Evolutionary conservation across 169 alveolate genomes (phyloP), one percentile per base, ranked within the genome.

Genomic region (Plasmodium coatneyi): DNA sequence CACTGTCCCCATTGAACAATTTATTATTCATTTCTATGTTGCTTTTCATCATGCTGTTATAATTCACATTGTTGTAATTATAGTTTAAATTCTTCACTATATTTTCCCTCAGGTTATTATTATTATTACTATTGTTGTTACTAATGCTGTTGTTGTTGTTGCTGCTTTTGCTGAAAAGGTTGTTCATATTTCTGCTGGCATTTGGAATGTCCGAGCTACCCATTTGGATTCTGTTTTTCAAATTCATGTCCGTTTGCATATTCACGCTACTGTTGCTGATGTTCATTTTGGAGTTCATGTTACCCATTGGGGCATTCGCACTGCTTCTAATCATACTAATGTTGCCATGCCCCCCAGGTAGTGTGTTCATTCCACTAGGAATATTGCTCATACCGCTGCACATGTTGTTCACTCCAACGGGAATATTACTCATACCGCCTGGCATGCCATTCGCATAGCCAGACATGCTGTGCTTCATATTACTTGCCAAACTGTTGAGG

Each of bases 41-140:
- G 60, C 60, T 84, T 28, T 84, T 84, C 78, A 46, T 84, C 16
- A 84, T 71, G 39, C 5, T 74, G 30, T 74, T 84, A 74, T 72
- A 84, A 84, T 84, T 84, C 78, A 84, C 80, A 84, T 74, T 84
- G 43, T 72, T 84, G 70, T 84, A 72, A 54, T 84, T 84, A 41
- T 84, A 84, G 70, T 66, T 84, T 72, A 84, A 72, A 49, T 84
- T 84, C 28, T 76, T 84, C 92, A 84, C 49, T 7, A 84, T n/a
- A 36, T 76, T 71, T 52, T 84, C 92, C 66, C 92, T 84, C 32
- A 84, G 12, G 22, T 25, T 25, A 14, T 43, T 72, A 34, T 28
- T 72, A n/a, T n/a, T n/a, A n/a, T n/a, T n/a, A n/a, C n/a, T n/a
- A n/a, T n/a, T n/a, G n/a, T n/a, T n/a, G n/a, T n/a, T n/a, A n/a